Evolutionary conservation across 352 stramenopile genomes (phyloP).

Genomic region (Globisporangium okanoganense): DNA sequence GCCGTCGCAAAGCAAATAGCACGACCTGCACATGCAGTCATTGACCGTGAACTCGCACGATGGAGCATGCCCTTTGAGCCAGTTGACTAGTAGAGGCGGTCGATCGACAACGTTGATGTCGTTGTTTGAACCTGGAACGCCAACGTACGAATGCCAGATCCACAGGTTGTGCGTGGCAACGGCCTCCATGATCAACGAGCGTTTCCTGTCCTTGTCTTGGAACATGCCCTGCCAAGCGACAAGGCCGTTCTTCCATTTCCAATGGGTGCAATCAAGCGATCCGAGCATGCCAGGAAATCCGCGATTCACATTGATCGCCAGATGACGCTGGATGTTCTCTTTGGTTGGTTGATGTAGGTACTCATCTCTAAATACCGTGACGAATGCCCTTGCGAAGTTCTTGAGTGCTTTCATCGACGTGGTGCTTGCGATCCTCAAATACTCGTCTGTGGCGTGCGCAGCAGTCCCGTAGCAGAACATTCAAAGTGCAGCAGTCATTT

Average conservation of each 20-base stretch:
- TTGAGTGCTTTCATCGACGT: background rate
- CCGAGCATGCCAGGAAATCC: constrained; percentile 18
- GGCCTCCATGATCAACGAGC: too few relatives aligned
- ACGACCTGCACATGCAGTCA: too few relatives aligned
- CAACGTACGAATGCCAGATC: too few relatives aligned
- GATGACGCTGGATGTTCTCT: background rate
- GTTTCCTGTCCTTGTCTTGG: constrained; percentile 1
- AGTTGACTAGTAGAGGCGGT: too few relatives aligned
- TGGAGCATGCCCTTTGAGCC: too few relatives aligned
- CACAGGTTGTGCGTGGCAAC: too few relatives aligned
- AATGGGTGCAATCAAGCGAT: constrained; percentile 17
- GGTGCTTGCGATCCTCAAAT: too few relatives aligned
- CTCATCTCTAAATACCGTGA: background rate
- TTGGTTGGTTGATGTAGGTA: background rate
- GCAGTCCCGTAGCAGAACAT: constrained; percentile 13
- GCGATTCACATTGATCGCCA: background rate
- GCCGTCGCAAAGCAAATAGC: too few relatives aligned
- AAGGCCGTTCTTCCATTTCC: constrained; percentile 15
- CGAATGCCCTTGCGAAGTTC: too few relatives aligned
- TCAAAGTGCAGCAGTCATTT: constrained; percentile 12
- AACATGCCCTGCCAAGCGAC: constrained; percentile 12
- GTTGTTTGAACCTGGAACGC: too few relatives aligned
- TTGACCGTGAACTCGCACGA: too few relatives aligned
- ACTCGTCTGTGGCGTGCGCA: constrained; percentile 1
- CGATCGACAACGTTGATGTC: too few relatives aligned